Evolutionary conservation across 805 yeast genomes (phyloP), one percentile per base, ranked within the genome.

Genomic region (Cephaloascus albidus): DNA sequence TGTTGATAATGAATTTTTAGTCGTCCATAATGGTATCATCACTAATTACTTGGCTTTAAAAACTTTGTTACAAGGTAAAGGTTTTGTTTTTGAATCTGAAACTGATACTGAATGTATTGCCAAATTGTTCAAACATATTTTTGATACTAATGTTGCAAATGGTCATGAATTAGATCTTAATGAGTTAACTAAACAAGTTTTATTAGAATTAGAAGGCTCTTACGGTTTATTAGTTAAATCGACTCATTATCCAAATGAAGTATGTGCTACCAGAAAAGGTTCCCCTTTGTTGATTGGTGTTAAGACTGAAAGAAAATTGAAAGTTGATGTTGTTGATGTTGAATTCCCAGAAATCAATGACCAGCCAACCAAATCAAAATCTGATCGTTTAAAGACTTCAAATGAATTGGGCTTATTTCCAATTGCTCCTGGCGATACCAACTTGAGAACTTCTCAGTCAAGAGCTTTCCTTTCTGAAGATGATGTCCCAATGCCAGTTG

Each of bases 31-130:
- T 54, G 99, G 99, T 72, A 93, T 93, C 60, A 87, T 93, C 63
- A 93, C 98, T 52, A 93, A 93, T 65, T 90, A 82, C 70, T 78
- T 89, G 55, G 97, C 85, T 53, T 77, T 93, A 58, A 86, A 84
- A 60, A 85, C 90, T 38, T 75, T 93, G 57, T 74, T 93, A 52
- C 55, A 63, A 38, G 69, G 82, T 45, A 87, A 88, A 63, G 97
- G 97, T 41, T 81, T 73, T 58, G 61, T 61, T 43, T 93, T 93
- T 59, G 89, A 81, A 61, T 79, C 90, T 41, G 97, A 90, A 48
- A 93, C 99, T 38, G 99, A 93, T 67, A 86, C 98, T 20, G 99
- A 93, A 65, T 85, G 95, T 64, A 93, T 93, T 58, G 99, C 99
- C 51, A 89, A 87, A 65, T 74, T 93, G 54, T 86, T 85, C 70